Conservation (phyloP, 2,329 filamentous ascomycete species). For the Gaeumannomyces tritici region DNA sequence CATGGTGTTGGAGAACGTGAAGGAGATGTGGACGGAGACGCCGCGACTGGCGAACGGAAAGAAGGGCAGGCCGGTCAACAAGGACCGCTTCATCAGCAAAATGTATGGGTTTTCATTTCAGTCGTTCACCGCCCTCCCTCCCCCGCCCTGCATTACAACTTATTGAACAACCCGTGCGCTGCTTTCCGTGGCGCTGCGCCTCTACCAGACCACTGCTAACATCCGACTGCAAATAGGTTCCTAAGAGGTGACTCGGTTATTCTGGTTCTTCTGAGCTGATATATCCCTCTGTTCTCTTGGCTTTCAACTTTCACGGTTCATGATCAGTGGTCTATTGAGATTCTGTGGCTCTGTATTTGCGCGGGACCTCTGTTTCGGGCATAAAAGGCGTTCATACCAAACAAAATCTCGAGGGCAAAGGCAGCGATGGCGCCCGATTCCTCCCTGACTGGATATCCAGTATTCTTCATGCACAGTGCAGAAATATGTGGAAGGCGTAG, state of each 20-base stretch:
- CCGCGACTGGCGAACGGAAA: conserved; percentile 74
- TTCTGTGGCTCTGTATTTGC: neutral
- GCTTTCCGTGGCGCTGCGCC: no score
- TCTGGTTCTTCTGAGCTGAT: conserved; percentile 68
- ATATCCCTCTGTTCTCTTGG: neutral
- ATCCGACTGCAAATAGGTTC: conserved; percentile 47
- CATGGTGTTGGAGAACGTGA: conserved; percentile 87
- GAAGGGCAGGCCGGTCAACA: conserved; percentile 86
- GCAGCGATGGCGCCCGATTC: no score
- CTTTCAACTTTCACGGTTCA: neutral
- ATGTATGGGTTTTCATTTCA: conserved; percentile 46
- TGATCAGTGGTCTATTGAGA: neutral
- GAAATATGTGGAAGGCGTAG: neutral
- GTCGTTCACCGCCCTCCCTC: neutral
- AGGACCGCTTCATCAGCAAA: conserved; percentile 97
- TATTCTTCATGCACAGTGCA: no score
- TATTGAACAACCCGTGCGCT: no score
- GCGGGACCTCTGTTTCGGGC: neutral
- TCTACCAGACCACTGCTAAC: neutral
- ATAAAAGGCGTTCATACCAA: conserved; percentile 1
- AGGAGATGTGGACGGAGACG: conserved; percentile 99
- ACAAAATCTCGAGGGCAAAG: neutral
- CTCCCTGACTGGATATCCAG: no score
- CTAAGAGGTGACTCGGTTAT: conserved; percentile 82
- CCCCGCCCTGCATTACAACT: no score